phyloP scores from a whole-genome alignment of 2,329 filamentous ascomycete species.

The Apiospora malaysiana region DNA sequence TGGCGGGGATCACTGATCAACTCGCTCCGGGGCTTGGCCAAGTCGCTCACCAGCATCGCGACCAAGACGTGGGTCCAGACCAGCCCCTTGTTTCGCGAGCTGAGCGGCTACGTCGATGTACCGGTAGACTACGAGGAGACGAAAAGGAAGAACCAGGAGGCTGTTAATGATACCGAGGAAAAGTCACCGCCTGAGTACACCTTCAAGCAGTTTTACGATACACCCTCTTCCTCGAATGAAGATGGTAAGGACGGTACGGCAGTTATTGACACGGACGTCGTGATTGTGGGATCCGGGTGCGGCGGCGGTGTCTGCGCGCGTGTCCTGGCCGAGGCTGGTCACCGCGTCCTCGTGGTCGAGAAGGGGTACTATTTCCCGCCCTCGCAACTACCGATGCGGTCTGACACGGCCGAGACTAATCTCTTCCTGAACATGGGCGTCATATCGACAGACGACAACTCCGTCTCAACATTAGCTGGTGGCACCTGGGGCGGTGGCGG shows the following conservation, averaged over 20 bases:
- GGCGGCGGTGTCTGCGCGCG: constrained; percentile 74
- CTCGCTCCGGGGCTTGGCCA: constrained; percentile 50
- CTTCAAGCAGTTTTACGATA: constrained; percentile 48
- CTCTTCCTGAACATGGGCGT: constrained; percentile 66
- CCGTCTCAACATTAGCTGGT: constrained; percentile 62
- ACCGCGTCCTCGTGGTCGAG: constrained; percentile 70
- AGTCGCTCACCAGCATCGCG: constrained; percentile 49
- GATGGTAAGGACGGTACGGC: constrained; percentile 44
- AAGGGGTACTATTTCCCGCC: constrained; percentile 71
- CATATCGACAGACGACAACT: constrained; percentile 52
- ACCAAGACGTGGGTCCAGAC: constrained; percentile 53
- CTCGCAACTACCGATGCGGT: constrained; percentile 68
- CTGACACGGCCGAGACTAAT: constrained; percentile 56
- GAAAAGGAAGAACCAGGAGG: constrained; percentile 13
- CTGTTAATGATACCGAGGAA: constrained; percentile 29
- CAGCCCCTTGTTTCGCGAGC: constrained; percentile 47
- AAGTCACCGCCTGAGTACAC: constrained; percentile 49
- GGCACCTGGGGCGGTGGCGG: constrained; percentile 75
- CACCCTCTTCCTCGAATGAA: constrained; percentile 30
- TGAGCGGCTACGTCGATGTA: constrained; percentile 52
- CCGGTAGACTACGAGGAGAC: constrained; percentile 40
- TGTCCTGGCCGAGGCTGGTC: constrained; percentile 60
- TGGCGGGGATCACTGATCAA: constrained; percentile 57
- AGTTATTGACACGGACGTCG: constrained; percentile 68
- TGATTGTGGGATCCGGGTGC: constrained; percentile 75